phyloP scores from a whole-genome alignment of 2,329 filamentous ascomycete species.

The Colletotrichum lini region DNA sequence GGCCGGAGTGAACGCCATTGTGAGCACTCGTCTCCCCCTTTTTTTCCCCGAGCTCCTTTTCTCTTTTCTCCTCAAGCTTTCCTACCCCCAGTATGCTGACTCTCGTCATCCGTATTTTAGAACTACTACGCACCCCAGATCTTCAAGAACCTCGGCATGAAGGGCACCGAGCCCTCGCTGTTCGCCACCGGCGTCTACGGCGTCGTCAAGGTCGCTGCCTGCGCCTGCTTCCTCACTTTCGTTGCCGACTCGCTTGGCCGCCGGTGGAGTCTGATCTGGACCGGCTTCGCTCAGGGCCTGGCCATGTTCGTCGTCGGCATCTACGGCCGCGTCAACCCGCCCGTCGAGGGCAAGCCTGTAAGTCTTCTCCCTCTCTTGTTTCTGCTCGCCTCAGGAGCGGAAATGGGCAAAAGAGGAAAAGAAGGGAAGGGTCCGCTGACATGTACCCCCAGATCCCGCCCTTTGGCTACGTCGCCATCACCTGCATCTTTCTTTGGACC shows the following conservation, averaged over 20 bases:
- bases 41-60: neutral
- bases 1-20: slow-evolving; percentile 71
- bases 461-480: slow-evolving; percentile 78
- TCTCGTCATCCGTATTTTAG: slow-evolving; percentile 38
- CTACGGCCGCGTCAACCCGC: slow-evolving; percentile 75
- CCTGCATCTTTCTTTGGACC: slow-evolving; percentile 81
- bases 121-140: slow-evolving; percentile 81
- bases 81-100: slow-evolving; percentile 59
- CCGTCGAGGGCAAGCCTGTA: slow-evolving; percentile 63
- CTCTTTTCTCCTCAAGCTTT: slow-evolving; percentile 51
- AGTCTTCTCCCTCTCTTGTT: slow-evolving; percentile 15
- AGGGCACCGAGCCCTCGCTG: slow-evolving; percentile 68
- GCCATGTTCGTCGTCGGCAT: slow-evolving; percentile 81
- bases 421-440: neutral
- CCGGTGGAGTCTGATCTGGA: slow-evolving; percentile 73
- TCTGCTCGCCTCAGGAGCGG: no score
- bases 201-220: slow-evolving; percentile 77
- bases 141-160: slow-evolving; percentile 75
- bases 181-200: slow-evolving; percentile 84
- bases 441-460: slow-evolving; percentile 64
- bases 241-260: slow-evolving; percentile 79
- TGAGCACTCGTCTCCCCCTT: slow-evolving; percentile 40
- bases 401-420: no score
- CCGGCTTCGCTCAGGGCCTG: slow-evolving; percentile 71
- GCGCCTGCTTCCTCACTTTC: slow-evolving; percentile 75